Base-by-base conservation (phyloP, 1,284 basidiomycete species). In the Sanghuangporus weigelae region DNA sequence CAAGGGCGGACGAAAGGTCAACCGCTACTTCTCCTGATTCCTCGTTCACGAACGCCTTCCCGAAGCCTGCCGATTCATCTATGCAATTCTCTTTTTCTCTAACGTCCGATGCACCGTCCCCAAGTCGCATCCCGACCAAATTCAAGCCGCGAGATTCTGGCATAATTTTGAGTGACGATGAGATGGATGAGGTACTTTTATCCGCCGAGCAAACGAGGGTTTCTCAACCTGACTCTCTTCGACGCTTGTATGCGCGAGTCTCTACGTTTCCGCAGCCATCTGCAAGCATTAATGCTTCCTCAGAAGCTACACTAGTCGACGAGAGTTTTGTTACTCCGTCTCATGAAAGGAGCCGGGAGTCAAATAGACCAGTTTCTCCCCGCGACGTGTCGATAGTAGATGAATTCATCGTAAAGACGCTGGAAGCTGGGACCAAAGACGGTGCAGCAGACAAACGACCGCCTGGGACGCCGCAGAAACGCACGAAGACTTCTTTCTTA, bases 401-500 rank as follows among this genome's bases (percentile, higher is more conserved):
- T 60, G 82, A 81, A 7, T 90, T 90, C 72, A 90, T 92, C 67
- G 75, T 86, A 67, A 83, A 84, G 39, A 86, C 85, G 0, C 81
- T 92, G n/a, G 82, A 82, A 1, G 79, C 82, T 1, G 82, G 82
- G 11, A 77, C 81, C 31, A 80, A 84, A 68, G 77, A 76, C 36
- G 72, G 76, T 59, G 70, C 73, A 57, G 80, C 78, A 60, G 72
- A 75, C 38, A 91, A 89, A 77, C 84, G 79, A 57, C 83, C 84
- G 14, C 90, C 90, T 4, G 89, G 87, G 0, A 93, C 91, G 2
- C 90, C 91, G 0, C 87, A 91, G 53, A 93, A 93, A 79, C 85
- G 81, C 69, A 73, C 79, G 63, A 87, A 87, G 74, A 85, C 83
- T 19, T 78, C 81, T 40, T 80, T 83, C 68, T 74, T 89, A 50